Evolutionary conservation across 495 filamentous ascomycete genomes (phyloP).

Genomic region (Aspergillus diversus): DNA sequence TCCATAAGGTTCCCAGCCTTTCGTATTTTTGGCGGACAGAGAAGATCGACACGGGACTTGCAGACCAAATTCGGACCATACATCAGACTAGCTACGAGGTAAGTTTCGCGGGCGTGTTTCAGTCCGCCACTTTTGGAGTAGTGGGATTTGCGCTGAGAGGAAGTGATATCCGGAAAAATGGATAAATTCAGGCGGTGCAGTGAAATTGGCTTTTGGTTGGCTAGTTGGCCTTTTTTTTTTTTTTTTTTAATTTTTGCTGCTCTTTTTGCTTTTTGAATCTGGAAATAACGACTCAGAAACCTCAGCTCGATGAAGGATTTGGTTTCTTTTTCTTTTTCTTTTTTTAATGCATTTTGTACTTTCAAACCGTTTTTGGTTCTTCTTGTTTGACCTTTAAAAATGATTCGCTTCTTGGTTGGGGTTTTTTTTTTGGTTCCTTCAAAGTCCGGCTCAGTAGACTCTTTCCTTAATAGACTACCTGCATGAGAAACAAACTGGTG

Average conservation of each 20-base stretch:
- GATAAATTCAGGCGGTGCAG: not conserved
- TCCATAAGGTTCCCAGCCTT: not conserved
- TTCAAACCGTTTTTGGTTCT: not conserved
- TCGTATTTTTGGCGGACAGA: not conserved
- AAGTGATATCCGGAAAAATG: not conserved
- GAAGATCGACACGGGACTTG: constrained; percentile 21
- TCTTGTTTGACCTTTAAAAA: too few species aligned
- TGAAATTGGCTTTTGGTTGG: not conserved
- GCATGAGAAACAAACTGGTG: too few species aligned
- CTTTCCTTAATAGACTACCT: too few species aligned
- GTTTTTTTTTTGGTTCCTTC: not conserved
- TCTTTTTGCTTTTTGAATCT: not conserved
- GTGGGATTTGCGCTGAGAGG: not conserved
- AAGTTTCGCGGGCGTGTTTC: constrained; percentile 6
- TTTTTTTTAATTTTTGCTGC: not conserved
- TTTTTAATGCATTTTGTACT: not conserved
- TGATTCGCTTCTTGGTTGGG: too few species aligned
- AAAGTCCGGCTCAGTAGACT: not conserved
- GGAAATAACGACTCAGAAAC: too few species aligned
- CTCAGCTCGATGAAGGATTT: not conserved
- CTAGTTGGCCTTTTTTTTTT: not conserved
- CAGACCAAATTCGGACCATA: constrained; percentile 11
- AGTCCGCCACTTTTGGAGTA: constrained; percentile 8
- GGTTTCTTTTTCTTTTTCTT: not conserved
- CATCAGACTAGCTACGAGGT: not conserved